Evolutionary conservation across 2,329 filamentous ascomycete species (phyloP).

Genomic region (Tetracladium maxilliforme): DNA sequence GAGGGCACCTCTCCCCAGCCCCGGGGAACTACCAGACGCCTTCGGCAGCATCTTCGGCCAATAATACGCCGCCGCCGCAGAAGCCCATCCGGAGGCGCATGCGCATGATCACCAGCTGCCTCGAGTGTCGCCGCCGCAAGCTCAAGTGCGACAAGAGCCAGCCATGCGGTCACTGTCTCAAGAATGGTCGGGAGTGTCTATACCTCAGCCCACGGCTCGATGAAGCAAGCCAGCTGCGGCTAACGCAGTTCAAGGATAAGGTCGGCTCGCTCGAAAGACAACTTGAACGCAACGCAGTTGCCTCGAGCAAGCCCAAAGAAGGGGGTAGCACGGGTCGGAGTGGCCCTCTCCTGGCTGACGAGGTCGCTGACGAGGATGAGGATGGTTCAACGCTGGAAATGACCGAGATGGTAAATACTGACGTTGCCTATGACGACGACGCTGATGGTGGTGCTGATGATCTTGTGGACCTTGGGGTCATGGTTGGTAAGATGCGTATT

Average conservation of each 20-base stretch:
- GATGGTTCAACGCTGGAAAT: slow-evolving; percentile 46
- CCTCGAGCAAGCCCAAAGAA: slow-evolving; percentile 7
- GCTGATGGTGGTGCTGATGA: slow-evolving; percentile 47
- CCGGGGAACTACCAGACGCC: too few species aligned
- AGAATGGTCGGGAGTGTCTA: slow-evolving; percentile 37
- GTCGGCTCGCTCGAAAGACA: slow-evolving; percentile 58
- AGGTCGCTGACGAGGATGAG: slow-evolving; percentile 39
- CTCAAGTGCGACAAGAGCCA: slow-evolving; percentile 63
- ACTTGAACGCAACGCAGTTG: slow-evolving; percentile 44
- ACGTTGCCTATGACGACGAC: slow-evolving; percentile 53
- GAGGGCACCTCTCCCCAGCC: too few species aligned
- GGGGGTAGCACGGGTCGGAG: slow-evolving; percentile 9
- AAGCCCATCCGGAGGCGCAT: slow-evolving; percentile 41
- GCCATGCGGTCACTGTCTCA: slow-evolving; percentile 54
- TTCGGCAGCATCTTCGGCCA: too few species aligned
- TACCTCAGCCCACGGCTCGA: slow-evolving; percentile 57
- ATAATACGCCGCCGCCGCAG: too few species aligned
- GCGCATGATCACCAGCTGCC: slow-evolving; percentile 53
- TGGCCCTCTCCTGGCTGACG: slow-evolving; percentile 26
- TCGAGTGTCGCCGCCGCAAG: slow-evolving; percentile 61
- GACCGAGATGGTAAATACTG: slow-evolving; percentile 45
- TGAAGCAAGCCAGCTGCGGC: slow-evolving; percentile 50
- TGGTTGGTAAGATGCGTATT: slow-evolving; percentile 56
- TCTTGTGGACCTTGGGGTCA: slow-evolving; percentile 56
- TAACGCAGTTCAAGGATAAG: slow-evolving; percentile 68